These are phyloP conservation scores for Hypoxylon lenormandii DNA, from an alignment of 495 filamentous ascomycete species.

Conservation along the genomic window DNA sequence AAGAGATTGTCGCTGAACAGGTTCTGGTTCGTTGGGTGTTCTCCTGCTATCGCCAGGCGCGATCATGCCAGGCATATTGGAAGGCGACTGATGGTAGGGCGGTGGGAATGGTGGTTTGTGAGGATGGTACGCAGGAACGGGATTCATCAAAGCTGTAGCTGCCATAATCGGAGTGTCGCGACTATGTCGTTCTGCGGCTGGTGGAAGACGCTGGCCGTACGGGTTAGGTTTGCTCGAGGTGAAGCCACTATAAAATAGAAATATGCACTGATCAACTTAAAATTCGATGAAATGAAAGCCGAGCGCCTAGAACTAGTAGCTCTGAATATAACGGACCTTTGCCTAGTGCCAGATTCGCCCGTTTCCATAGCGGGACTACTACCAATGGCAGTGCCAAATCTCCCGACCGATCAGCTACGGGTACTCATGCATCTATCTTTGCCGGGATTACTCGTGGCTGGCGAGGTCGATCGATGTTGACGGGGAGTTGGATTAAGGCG, in stretches of 20 bases:
- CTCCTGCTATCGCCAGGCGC: slow-evolving; percentile 60
- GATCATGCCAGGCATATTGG: slow-evolving; percentile 59
- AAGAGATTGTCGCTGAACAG: slow-evolving; percentile 59
- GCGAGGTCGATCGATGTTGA: slow-evolving; percentile 26
- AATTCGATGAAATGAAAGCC: slow-evolving; percentile 31
- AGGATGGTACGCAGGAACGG: slow-evolving; percentile 57
- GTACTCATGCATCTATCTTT: slow-evolving; percentile 51
- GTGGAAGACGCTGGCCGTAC: slow-evolving; percentile 53
- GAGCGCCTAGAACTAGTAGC: slow-evolving; percentile 37
- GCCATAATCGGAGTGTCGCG: slow-evolving; percentile 61
- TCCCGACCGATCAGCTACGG: slow-evolving; percentile 48
- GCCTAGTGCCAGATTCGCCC: slow-evolving; percentile 62
- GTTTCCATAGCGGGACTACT: slow-evolving; percentile 65
- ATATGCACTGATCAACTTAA: slow-evolving; percentile 48
- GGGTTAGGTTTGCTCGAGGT: slow-evolving; percentile 49
- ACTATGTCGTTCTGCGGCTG: slow-evolving; percentile 52
- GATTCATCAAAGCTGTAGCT: slow-evolving; percentile 60
- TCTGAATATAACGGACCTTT: slow-evolving; percentile 60
- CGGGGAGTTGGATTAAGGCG: slow-evolving; percentile 3
- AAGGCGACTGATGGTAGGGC: slow-evolving; percentile 56
- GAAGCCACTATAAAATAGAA: slow-evolving; percentile 45
- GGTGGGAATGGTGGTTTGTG: slow-evolving; percentile 55
- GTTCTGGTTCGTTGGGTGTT: slow-evolving; percentile 57
- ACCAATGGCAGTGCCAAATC: slow-evolving; percentile 50
- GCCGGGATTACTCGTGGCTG: slow-evolving; percentile 26